Conservation (phyloP, 495 filamentous ascomycete species). For the Evansstolkia leycettana region DNA sequence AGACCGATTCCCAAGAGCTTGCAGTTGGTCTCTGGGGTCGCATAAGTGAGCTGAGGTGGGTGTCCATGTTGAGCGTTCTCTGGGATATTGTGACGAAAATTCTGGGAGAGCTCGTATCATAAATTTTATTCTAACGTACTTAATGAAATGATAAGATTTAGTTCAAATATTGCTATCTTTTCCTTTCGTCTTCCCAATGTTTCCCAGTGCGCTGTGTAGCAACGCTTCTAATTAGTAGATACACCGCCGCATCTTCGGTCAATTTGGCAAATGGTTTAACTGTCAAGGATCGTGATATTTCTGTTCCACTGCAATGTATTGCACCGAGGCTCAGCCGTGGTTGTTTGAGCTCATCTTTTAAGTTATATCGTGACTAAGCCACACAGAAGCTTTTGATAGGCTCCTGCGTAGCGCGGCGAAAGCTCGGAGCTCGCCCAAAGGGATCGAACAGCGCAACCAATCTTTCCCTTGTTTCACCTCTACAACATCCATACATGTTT, state of each 20-base stretch:
- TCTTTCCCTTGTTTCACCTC: not conserved
- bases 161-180: conserved; percentile 6
- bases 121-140: conserved; percentile 18
- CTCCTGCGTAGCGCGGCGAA: conserved; percentile 1
- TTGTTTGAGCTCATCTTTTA: too few relatives aligned
- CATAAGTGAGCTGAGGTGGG: not conserved
- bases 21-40: not conserved
- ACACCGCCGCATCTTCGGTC: too few relatives aligned
- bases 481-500: too few relatives aligned
- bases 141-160: conserved; percentile 18
- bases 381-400: conserved; percentile 1
- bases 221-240: too few relatives aligned
- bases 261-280: too few relatives aligned
- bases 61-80: not conserved
- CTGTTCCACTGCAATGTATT: too few relatives aligned
- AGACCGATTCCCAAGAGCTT: too few relatives aligned
- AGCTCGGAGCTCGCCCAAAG: not conserved
- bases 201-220: too few relatives aligned
- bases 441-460: not conserved
- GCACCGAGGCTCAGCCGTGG: too few relatives aligned
- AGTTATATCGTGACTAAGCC: not conserved
- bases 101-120: conserved; percentile 1
- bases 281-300: too few relatives aligned
- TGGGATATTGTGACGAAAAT: not conserved
- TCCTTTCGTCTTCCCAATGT: too few relatives aligned